Conservation (phyloP, 495 filamentous ascomycete genomes). For the Sordaria brevicollis region DNA sequence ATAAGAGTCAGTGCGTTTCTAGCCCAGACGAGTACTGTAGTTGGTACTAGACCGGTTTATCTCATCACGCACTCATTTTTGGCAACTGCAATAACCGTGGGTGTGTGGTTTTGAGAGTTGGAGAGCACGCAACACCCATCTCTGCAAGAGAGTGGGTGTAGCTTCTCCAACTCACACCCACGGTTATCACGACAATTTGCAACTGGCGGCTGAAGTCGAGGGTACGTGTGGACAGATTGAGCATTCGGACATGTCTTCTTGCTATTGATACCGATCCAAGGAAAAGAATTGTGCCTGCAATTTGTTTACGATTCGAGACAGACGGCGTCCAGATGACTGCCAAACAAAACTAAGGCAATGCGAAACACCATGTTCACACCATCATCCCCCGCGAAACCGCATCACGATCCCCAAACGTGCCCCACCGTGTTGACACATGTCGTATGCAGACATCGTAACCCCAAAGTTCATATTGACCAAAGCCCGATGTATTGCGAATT, state of each 20-base stretch:
- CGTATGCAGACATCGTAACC: too few relatives aligned
- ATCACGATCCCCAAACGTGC: neutral
- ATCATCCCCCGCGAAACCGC: neutral
- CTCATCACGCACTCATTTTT: neutral
- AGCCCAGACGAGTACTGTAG: too few relatives aligned
- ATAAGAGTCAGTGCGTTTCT: too few relatives aligned
- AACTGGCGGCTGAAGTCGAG: neutral
- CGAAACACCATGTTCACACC: neutral
- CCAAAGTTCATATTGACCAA: too few relatives aligned
- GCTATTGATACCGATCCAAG: neutral
- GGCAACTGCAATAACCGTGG: neutral
- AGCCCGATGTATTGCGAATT: too few relatives aligned
- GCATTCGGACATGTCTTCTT: neutral
- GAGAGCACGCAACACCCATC: too few relatives aligned
- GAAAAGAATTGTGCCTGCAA: neutral
- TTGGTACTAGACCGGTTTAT: neutral
- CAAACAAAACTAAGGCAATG: neutral
- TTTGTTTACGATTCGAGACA: neutral
- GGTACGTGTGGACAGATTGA: neutral
- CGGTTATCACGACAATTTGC: neutral
- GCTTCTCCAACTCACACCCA: too few relatives aligned
- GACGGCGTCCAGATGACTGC: neutral
- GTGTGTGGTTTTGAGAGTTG: too few relatives aligned
- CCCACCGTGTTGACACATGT: neutral
- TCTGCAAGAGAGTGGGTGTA: too few relatives aligned